Percentiles rank a stretch among this genome's conserved stretches.
phyloP scores from a whole-genome alignment of 768 basidiomycete genomes.

The Tricholoma furcatifolium region DNA sequence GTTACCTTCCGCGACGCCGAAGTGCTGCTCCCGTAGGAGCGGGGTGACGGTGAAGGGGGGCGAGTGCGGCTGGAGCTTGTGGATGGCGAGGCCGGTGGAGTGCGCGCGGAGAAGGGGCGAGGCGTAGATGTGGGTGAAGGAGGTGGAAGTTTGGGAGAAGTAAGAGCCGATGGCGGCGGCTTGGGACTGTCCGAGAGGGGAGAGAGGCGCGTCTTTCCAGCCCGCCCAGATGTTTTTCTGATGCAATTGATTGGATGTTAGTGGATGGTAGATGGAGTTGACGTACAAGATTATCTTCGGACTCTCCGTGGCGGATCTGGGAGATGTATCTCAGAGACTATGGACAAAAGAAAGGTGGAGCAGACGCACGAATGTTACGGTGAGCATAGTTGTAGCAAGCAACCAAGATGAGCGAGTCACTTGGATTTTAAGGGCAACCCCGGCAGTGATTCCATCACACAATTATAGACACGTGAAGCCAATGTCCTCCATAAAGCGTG shows the following conservation, averaged over 20 bases:
- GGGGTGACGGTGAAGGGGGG: slow-evolving; percentile 54
- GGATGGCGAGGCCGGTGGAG: slow-evolving; percentile 58
- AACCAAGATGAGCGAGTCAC: too few relatives aligned
- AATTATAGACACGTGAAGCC: too few relatives aligned
- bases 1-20: slow-evolving; percentile 70
- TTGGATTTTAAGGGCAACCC: too few relatives aligned
- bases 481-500: too few relatives aligned
- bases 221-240: slow-evolving; percentile 65
- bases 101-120: slow-evolving; percentile 68
- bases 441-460: too few relatives aligned
- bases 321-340: background rate
- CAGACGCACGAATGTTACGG: slow-evolving; percentile 8
- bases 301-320: slow-evolving; percentile 9
- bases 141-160: slow-evolving; percentile 39
- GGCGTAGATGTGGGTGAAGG: slow-evolving; percentile 58
- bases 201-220: slow-evolving; percentile 74
- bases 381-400: slow-evolving; percentile 1
- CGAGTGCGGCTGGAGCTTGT: slow-evolving; percentile 48
- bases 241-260: background rate
- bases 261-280: background rate
- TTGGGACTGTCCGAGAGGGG: slow-evolving; percentile 65
- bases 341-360: background rate
- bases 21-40: slow-evolving; percentile 68
- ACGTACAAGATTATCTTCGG: slow-evolving; percentile 6
- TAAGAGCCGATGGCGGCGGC: slow-evolving; percentile 57